phyloP scores from a whole-genome alignment of 2,329 filamentous ascomycete species.

The Diplocarpon rosae region DNA sequence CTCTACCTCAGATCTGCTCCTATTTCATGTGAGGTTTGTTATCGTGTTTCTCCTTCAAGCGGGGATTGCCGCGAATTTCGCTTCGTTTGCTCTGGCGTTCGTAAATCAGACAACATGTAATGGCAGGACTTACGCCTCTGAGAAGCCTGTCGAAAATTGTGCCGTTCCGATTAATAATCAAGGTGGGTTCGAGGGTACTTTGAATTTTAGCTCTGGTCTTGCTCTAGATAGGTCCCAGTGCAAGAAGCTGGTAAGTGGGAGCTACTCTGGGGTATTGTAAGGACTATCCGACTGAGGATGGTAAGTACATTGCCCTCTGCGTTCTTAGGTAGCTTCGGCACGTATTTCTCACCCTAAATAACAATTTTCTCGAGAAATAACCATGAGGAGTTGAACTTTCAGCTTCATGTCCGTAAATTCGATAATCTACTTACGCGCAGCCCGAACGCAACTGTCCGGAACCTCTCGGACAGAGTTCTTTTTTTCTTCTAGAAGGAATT shows the following conservation, averaged over 20 bases:
- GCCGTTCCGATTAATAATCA: constrained; percentile 43
- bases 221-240: constrained; percentile 50
- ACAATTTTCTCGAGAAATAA: constrained; percentile 42
- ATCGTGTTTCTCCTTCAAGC: constrained; percentile 11
- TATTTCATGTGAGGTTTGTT: not conserved
- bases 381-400: constrained; percentile 56
- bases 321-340: too few relatives aligned
- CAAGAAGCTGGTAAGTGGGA: constrained; percentile 38
- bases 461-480: constrained; percentile 49
- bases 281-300: constrained; percentile 58
- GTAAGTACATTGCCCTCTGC: constrained; percentile 25
- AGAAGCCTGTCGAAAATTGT: constrained; percentile 57
- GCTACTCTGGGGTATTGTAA: constrained; percentile 50
- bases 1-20: too few relatives aligned
- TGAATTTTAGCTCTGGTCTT: constrained; percentile 55
- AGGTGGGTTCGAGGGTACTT: constrained; percentile 59
- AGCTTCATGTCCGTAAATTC: constrained; percentile 59
- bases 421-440: constrained; percentile 45
- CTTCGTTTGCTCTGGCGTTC: constrained; percentile 2
- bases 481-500: constrained; percentile 52
- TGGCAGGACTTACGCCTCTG: constrained; percentile 52
- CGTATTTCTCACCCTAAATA: not conserved
- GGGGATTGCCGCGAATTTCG: constrained; percentile 2
- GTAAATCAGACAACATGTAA: constrained; percentile 28
- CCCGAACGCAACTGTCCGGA: constrained; percentile 37